Conservation (phyloP, 73 alveolate genomes). For the Uronychia setigera region DNA sequence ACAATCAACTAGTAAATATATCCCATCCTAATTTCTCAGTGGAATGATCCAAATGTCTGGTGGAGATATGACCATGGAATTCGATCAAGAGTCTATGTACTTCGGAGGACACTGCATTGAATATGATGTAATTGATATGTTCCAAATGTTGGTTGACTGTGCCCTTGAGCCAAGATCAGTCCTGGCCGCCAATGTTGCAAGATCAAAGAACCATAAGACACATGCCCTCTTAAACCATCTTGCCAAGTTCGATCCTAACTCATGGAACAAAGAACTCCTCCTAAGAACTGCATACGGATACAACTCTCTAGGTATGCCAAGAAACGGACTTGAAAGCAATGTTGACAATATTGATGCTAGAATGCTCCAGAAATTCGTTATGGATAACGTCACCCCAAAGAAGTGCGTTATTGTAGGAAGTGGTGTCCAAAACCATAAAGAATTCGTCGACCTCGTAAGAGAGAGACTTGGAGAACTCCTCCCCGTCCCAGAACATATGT, state of each 20-base stretch:
- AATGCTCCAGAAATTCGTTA: constrained; percentile 45
- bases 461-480: constrained; percentile 43
- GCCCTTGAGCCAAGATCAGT: constrained; percentile 74
- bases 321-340: constrained; percentile 48
- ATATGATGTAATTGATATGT: constrained; percentile 78
- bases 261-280: constrained; percentile 30
- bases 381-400: constrained; percentile 62
- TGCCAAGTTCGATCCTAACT: constrained; percentile 27
- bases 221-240: constrained; percentile 38
- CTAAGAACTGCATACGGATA: constrained; percentile 69
- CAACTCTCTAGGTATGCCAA: constrained; percentile 68
- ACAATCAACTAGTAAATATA: constrained; percentile 65
- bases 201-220: constrained; percentile 36
- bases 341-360: constrained; percentile 53
- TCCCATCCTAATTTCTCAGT: background rate
- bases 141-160: constrained; percentile 75
- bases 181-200: constrained; percentile 60
- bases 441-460: constrained; percentile 60
- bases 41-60: constrained; percentile 86
- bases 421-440: constrained; percentile 67
- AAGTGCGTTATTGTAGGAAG: constrained; percentile 58
- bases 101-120: constrained; percentile 83
- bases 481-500: constrained; percentile 29
- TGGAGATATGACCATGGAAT: constrained; percentile 84
- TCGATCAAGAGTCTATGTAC: constrained; percentile 75